Evolutionary conservation across 78 protist genomes (phyloP).

Genomic region (Diacronema lutheri): DNA sequence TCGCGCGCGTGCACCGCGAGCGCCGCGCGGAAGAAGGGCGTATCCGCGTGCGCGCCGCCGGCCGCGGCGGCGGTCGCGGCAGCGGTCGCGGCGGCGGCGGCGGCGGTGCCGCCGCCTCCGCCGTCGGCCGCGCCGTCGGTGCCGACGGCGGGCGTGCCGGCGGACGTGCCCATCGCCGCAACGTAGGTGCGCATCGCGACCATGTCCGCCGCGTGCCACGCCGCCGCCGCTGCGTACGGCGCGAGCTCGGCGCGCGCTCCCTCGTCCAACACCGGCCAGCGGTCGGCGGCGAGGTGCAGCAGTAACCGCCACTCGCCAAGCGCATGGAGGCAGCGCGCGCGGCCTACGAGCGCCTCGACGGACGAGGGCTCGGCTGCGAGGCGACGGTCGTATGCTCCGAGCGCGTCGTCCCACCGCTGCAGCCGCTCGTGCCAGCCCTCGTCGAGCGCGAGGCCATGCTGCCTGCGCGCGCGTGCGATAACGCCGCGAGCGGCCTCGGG

Average conservation of each 20-base stretch:
- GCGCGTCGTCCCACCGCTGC: conserved; percentile 91
- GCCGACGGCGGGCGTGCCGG: neutral
- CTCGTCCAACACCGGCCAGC: conserved; percentile 43
- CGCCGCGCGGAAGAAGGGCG: conserved; percentile 61
- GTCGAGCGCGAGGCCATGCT: conserved; percentile 52
- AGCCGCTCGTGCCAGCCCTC: conserved; percentile 93
- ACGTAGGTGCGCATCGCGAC: conserved; percentile 57
- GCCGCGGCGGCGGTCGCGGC: conserved; percentile 25
- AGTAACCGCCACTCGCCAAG: conserved; percentile 89
- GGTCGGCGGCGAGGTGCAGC: conserved; percentile 38
- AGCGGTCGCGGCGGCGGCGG: too few relatives aligned
- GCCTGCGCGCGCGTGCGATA: conserved; percentile 34
- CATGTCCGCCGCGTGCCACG: conserved; percentile 82
- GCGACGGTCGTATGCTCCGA: conserved; percentile 67
- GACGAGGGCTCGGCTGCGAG: neutral
- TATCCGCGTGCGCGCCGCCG: neutral
- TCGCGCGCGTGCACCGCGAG: conserved; percentile 61
- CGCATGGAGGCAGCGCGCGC: conserved; percentile 88
- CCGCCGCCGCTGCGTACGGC: conserved; percentile 86
- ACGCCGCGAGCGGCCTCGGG: conserved; percentile 94
- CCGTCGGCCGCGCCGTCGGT: too few relatives aligned
- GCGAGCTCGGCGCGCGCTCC: conserved; percentile 52
- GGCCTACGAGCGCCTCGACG: conserved; percentile 58
- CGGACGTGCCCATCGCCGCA: conserved; percentile 51
- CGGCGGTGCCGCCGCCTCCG: too few relatives aligned